These are phyloP conservation scores for Entamoeba invadens DNA, from an alignment of 208 protist species.

Conservation along the genomic window DNA sequence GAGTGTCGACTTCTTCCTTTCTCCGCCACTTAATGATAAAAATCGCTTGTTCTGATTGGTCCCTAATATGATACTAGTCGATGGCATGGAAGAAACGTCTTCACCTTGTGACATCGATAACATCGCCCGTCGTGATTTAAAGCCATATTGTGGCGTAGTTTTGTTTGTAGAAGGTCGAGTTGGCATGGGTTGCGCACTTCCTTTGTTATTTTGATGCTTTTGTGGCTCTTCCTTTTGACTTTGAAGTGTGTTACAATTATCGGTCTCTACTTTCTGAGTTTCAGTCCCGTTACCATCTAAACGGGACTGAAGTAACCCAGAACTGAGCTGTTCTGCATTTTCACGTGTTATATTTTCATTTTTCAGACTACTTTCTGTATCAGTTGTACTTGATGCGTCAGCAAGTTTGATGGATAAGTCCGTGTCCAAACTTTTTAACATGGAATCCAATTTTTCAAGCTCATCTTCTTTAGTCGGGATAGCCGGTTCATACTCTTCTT, in stretches of 20 bases:
- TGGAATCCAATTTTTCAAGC: neutral
- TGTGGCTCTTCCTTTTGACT: neutral
- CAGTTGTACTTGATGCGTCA: neutral
- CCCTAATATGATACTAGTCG: neutral
- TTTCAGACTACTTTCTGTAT: neutral
- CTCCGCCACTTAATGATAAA: neutral
- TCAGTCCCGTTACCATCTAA: neutral
- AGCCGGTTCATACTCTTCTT: neutral
- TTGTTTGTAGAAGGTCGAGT: neutral
- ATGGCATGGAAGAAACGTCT: neutral
- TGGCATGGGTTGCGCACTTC: neutral
- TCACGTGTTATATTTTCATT: too few relatives aligned
- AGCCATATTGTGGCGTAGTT: neutral
- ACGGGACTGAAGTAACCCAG: neutral
- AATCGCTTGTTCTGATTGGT: neutral
- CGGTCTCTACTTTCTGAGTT: neutral
- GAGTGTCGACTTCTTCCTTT: neutral
- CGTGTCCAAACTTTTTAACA: neutral
- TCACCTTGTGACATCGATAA: too few relatives aligned
- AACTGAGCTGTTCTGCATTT: too few relatives aligned
- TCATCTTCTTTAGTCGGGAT: neutral
- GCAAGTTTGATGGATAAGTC: neutral
- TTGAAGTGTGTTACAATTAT: neutral
- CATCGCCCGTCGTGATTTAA: too few relatives aligned
- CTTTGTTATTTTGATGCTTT: neutral